Base-by-base conservation (phyloP, 257 asterid species). In the Capsicum rhomboideum region DNA sequence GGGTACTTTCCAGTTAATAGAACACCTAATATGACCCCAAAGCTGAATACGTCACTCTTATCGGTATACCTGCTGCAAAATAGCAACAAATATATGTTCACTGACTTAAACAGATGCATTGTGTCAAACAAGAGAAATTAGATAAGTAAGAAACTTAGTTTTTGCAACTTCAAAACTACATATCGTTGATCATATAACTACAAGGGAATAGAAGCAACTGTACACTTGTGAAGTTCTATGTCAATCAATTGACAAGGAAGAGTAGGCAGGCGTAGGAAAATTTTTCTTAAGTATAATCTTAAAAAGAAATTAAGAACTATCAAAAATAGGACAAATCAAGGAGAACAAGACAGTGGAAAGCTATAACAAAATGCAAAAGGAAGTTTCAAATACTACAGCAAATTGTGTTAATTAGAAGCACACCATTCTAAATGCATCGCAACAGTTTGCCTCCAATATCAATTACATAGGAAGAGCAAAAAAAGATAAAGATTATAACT, bases 41-140 rank as follows among this genome's bases (percentile, higher is more conserved):
- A 96, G 91, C 99, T 96, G 87, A 86, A 96, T 14, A 93, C 90
- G n/a, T 96, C 99, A 74, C 99, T 92, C 89, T 96, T 96, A 61
- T 94, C 99, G 1, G 97, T 91, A 84, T 94, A 92, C 93, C 99
- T 94, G 84, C 12, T 66, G 68, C 72, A 81, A 49, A 42, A 14
- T 8, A 14, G 55, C 4, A 6, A 10, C n/a, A 83, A 52, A 40
- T 42, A 21, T 72, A 42, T 34, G 20, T 72, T 72, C n/a, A 72
- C 42, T 40, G 34, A 71, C 78, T 37, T 69, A n/a, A 34, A 71
- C 79, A n/a, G 13, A 72, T 21, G 58, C 6, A 72, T 14, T 49
- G 23, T 28, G 61, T 74, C 40, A 44, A 72, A 72, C 37, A 11
- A 7, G 10, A 44, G n/a, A 6, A 18, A 11, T 74, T 74, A 44